These are phyloP conservation scores for Suillus americanus DNA, from an alignment of 768 basidiomycete genomes.

Conservation along the genomic window DNA sequence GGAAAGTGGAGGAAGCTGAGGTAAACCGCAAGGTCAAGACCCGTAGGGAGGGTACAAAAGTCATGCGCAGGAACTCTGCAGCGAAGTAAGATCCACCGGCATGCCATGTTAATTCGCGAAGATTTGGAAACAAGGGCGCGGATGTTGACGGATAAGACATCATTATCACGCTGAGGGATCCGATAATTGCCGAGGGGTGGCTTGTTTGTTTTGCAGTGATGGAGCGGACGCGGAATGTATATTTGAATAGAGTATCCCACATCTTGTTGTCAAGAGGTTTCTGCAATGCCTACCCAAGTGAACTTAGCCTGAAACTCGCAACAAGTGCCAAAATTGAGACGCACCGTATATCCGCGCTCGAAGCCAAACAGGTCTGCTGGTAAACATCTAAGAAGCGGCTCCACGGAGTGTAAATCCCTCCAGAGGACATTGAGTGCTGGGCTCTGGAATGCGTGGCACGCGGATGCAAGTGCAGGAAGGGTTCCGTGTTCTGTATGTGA, in stretches of 20 bases:
- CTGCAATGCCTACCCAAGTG: neutral
- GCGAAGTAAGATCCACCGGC: constrained; percentile 17
- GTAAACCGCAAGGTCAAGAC: neutral
- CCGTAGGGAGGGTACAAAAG: constrained; percentile 20
- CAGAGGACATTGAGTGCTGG: constrained; percentile 27
- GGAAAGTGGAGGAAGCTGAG: neutral
- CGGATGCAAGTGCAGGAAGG: constrained; percentile 22
- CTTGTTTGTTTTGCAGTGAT: neutral
- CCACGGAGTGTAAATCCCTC: constrained; percentile 19
- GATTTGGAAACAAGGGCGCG: constrained; percentile 19
- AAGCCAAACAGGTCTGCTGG: neutral
- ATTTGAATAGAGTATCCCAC: neutral
- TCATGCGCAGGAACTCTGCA: constrained; percentile 22
- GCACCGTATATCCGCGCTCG: neutral
- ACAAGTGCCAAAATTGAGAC: neutral
- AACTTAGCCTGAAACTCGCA: neutral
- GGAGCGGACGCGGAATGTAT: neutral
- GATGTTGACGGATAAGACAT: constrained; percentile 17
- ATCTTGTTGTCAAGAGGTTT: neutral
- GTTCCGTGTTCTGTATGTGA: constrained; percentile 1
- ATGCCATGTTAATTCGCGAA: constrained; percentile 22
- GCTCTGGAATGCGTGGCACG: constrained; percentile 22
- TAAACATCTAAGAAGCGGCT: constrained; percentile 15
- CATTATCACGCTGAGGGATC: constrained; percentile 7
- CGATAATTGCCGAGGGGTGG: neutral